phyloP scores from a whole-genome alignment of 2,329 filamentous ascomycete species.

The Metarhizium sp. region DNA sequence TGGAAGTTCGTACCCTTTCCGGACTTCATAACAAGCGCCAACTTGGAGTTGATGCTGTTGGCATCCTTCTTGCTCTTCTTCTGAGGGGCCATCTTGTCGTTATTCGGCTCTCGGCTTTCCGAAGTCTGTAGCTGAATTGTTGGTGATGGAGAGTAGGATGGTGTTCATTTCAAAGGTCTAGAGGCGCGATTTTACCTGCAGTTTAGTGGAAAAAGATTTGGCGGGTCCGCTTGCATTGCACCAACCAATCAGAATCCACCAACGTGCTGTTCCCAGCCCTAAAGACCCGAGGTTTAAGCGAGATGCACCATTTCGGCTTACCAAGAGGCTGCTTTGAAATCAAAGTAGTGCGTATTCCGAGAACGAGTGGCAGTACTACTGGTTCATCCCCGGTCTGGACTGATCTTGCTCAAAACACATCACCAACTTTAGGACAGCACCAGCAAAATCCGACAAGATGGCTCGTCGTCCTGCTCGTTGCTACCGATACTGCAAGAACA shows the following conservation, averaged over 20 bases:
- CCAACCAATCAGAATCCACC: conserved; percentile 19
- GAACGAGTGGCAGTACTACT: conserved; percentile 16
- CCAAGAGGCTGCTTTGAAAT: conserved; percentile 44
- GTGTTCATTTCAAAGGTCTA: not conserved
- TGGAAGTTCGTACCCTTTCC: conserved; percentile 58
- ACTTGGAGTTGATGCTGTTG: conserved; percentile 55
- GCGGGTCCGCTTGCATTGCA: conserved; percentile 10
- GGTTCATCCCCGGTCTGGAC: conserved; percentile 16
- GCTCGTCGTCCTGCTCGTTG: conserved; percentile 98
- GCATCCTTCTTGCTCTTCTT: conserved; percentile 85
- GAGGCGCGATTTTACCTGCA: not conserved
- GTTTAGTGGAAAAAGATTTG: not conserved
- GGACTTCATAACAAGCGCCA: conserved; percentile 55
- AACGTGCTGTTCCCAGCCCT: conserved; percentile 20
- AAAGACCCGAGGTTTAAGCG: conserved; percentile 30
- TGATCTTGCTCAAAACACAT: conserved; percentile 25
- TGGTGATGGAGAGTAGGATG: conserved; percentile 13
- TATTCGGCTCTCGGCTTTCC: conserved; percentile 22
- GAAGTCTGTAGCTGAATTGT: conserved; percentile 10
- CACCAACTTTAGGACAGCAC: conserved; percentile 21
- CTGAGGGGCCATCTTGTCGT: conserved; percentile 53
- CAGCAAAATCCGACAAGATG: conserved; percentile 72
- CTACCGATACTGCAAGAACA: conserved; percentile 99
- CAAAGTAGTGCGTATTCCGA: conserved; percentile 24
- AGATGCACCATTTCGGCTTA: conserved; percentile 19